A percentile compares a stretch with the other conserved stretches of the same genome.
Evolutionary conservation across 2,329 filamentous ascomycete species (phyloP).

Genomic region (Trichoderma brevicompactum): DNA sequence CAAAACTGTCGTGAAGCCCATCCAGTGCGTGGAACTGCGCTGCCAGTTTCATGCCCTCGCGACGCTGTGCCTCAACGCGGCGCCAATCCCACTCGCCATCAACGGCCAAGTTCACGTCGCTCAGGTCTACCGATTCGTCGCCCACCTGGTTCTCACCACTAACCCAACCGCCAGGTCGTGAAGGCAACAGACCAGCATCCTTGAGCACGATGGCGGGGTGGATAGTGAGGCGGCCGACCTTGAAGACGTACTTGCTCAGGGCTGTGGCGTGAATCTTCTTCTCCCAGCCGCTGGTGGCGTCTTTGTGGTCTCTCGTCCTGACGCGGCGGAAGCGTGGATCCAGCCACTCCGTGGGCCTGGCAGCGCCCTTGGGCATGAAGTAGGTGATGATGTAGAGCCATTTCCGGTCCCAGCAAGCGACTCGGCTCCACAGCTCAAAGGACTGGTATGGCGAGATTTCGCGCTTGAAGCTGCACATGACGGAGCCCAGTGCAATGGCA

Average conservation of each 20-base stretch:
- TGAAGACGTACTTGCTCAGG: slow-evolving; percentile 81
- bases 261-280: slow-evolving; percentile 72
- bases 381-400: slow-evolving; percentile 79
- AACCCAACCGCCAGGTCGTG: slow-evolving; percentile 69
- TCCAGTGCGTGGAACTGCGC: slow-evolving; percentile 62
- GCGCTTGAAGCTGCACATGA: slow-evolving; percentile 72
- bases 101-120: slow-evolving; percentile 42
- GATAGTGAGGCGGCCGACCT: slow-evolving; percentile 80
- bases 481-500: slow-evolving; percentile 71
- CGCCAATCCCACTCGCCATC: slow-evolving; percentile 61
- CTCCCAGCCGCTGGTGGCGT: slow-evolving; percentile 53
- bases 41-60: slow-evolving; percentile 59
- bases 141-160: slow-evolving; percentile 50
- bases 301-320: slow-evolving; percentile 45
- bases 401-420: slow-evolving; percentile 78
- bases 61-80: slow-evolving; percentile 58
- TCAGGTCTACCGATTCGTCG: slow-evolving; percentile 45
- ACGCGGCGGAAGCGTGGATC: slow-evolving; percentile 50
- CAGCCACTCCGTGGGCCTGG: slow-evolving; percentile 59
- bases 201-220: slow-evolving; percentile 77
- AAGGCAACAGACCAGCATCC: slow-evolving; percentile 74
- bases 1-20: slow-evolving; percentile 55
- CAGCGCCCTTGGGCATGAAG: slow-evolving; percentile 67
- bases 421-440: slow-evolving; percentile 74
- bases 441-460: slow-evolving; percentile 71